phyloP scores from a whole-genome alignment of 805 yeast species.

The Teunomyces stri region DNA sequence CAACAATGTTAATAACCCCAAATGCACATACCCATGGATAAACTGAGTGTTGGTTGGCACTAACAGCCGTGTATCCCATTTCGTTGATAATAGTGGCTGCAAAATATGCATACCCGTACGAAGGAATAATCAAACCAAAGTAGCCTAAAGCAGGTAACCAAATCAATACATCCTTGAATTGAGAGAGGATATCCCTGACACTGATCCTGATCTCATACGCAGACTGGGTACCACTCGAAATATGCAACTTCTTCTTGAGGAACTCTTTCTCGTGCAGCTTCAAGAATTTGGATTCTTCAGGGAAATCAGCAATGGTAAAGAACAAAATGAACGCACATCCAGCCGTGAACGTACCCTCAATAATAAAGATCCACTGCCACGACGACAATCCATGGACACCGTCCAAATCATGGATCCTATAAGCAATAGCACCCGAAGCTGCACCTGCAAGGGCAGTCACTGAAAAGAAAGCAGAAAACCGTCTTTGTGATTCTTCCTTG shows the following conservation, averaged over 20 bases:
- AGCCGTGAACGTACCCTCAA: conserved; percentile 43
- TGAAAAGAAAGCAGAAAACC: conserved; percentile 67
- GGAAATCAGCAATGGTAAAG: conserved; percentile 66
- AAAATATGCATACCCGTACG: conserved; percentile 74
- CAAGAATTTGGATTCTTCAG: conserved; percentile 59
- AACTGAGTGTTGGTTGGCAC: conserved; percentile 77
- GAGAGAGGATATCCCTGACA: conserved; percentile 41
- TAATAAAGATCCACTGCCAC: conserved; percentile 53
- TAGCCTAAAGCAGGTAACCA: conserved; percentile 60
- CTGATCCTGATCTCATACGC: conserved; percentile 49
- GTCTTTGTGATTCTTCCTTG: conserved; percentile 61
- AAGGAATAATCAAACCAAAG: conserved; percentile 66
- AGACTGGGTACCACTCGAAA: conserved; percentile 46
- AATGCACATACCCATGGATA: conserved; percentile 84
- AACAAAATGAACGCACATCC: conserved; percentile 36
- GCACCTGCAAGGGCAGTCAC: conserved; percentile 78
- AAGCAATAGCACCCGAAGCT: conserved; percentile 73
- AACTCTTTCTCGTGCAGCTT: conserved; percentile 51
- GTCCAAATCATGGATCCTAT: conserved; percentile 56
- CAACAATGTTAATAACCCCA: conserved; percentile 60
- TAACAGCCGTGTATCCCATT: conserved; percentile 64
- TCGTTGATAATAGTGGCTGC: conserved; percentile 63
- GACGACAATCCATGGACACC: conserved; percentile 38
- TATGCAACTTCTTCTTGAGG: conserved; percentile 56
- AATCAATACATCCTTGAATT: conserved; percentile 59